A percentile compares a stretch with the other conserved stretches of the same genome.
Evolutionary conservation across 1,284 basidiomycete species (phyloP).

Genomic region (Ustilago trichophora): DNA sequence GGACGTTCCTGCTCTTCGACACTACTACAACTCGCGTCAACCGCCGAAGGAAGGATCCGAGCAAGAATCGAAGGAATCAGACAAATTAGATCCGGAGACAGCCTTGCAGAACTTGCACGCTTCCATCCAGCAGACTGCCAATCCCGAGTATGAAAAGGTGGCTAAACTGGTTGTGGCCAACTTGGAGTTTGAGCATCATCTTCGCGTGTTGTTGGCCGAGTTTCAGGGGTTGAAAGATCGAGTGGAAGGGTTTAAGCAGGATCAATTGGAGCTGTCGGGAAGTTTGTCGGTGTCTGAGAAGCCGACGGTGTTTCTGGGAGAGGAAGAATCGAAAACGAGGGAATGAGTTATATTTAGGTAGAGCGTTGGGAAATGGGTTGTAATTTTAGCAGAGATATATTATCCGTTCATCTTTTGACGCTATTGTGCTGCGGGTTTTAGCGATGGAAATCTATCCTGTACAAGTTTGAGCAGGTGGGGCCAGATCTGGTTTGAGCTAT

Average conservation of each 20-base stretch:
- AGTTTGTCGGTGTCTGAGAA: not conserved
- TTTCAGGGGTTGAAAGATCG: conserved; percentile 32
- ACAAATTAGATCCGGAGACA: conserved; percentile 2
- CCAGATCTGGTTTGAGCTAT: conserved; percentile 92
- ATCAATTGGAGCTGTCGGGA: conserved; percentile 1
- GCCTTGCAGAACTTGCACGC: conserved; percentile 26
- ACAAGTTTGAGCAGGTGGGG: conserved; percentile 77
- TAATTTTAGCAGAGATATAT: too few species aligned
- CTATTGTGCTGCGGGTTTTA: too few species aligned
- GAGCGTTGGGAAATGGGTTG: too few species aligned
- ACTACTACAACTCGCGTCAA: conserved; percentile 37
- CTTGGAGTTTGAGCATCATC: conserved; percentile 34
- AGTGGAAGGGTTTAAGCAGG: conserved; percentile 31
- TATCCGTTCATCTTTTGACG: too few species aligned
- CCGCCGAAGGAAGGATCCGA: too few species aligned
- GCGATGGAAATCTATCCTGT: conserved; percentile 25
- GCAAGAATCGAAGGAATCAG: too few species aligned
- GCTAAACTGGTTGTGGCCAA: conserved; percentile 34
- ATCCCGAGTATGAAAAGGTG: conserved; percentile 30
- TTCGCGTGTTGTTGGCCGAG: conserved; percentile 9
- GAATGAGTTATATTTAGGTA: too few species aligned
- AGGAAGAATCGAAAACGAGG: too few species aligned
- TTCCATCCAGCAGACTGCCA: conserved; percentile 21
- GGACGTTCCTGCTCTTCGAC: conserved; percentile 31
- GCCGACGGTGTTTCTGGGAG: too few species aligned